phyloP scores from a whole-genome alignment of 2,329 filamentous ascomycete species.

The Fusarium sublunatum region DNA sequence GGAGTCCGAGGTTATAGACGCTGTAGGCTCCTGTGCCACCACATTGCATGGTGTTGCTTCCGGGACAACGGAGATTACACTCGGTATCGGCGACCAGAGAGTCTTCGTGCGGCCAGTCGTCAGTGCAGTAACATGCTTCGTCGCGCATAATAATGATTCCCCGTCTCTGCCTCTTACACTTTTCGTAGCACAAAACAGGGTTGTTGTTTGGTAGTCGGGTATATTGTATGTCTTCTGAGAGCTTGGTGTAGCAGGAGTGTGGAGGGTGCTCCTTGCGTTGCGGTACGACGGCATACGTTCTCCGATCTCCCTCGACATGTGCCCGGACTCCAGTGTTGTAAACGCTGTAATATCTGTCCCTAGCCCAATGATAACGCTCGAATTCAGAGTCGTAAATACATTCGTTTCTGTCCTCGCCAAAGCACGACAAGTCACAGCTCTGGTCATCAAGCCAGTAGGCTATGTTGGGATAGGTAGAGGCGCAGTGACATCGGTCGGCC shows the following conservation, averaged over 20 bases:
- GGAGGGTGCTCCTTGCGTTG: background rate
- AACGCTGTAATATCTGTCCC: background rate
- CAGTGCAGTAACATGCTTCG: background rate
- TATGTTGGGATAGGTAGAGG: background rate
- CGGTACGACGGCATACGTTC: too few species aligned
- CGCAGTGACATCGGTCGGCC: background rate
- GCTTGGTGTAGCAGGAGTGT: background rate
- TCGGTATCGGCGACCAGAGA: background rate
- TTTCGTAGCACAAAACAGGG: background rate
- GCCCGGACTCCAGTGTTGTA: background rate
- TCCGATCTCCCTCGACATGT: background rate
- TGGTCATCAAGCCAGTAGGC: background rate
- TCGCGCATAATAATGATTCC: background rate
- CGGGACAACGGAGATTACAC: background rate
- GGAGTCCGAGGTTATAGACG: background rate
- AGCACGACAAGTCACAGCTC: background rate
- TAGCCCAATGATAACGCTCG: background rate
- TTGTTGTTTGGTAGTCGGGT: background rate
- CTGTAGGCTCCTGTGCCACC: background rate
- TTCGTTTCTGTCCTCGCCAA: background rate
- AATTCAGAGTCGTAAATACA: background rate
- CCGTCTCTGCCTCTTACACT: background rate
- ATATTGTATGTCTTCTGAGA: background rate
- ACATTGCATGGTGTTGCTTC: background rate
- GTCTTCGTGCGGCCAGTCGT: rapidly evolving